Conservation (phyloP, 2,329 filamentous ascomycete genomes). For the Dothiorella sarmentorum region DNA sequence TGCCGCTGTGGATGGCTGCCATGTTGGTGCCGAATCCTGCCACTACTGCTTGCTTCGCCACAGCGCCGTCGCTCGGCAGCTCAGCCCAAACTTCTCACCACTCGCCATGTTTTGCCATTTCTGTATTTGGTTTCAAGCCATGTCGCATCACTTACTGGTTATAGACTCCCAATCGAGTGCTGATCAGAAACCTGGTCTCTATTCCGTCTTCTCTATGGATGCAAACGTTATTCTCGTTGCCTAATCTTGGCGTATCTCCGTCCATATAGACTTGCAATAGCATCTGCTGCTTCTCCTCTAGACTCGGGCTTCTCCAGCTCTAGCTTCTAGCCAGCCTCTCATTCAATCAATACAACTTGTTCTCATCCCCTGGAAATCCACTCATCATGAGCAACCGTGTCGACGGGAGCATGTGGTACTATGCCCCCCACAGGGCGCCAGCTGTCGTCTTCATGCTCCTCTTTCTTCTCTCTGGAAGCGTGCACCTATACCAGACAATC, state of each 20-base stretch:
- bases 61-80: not conserved
- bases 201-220: too few relatives aligned
- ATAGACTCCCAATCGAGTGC: too few relatives aligned
- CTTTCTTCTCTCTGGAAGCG: slow-evolving; percentile 45
- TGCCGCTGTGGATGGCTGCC: not conserved
- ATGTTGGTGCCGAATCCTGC: not conserved
- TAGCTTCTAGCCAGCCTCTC: not conserved
- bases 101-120: not conserved
- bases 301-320: not conserved
- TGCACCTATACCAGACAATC: slow-evolving; percentile 54
- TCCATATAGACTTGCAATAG: not conserved
- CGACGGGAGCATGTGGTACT: slow-evolving; percentile 39
- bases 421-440: slow-evolving; percentile 54
- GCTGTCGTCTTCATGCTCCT: slow-evolving; percentile 53
- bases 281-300: not conserved
- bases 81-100: not conserved
- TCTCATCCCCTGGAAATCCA: not conserved
- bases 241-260: not conserved
- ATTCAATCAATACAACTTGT: too few relatives aligned
- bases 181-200: too few relatives aligned
- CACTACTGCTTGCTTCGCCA: slow-evolving; percentile 1
- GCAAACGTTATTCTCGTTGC: too few relatives aligned
- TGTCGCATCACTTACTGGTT: too few relatives aligned
- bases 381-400: slow-evolving; percentile 17
- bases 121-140: not conserved